Evolutionary conservation across 2,329 filamentous ascomycete genomes (phyloP).

Genomic region (Drechslerella stenobrocha): DNA sequence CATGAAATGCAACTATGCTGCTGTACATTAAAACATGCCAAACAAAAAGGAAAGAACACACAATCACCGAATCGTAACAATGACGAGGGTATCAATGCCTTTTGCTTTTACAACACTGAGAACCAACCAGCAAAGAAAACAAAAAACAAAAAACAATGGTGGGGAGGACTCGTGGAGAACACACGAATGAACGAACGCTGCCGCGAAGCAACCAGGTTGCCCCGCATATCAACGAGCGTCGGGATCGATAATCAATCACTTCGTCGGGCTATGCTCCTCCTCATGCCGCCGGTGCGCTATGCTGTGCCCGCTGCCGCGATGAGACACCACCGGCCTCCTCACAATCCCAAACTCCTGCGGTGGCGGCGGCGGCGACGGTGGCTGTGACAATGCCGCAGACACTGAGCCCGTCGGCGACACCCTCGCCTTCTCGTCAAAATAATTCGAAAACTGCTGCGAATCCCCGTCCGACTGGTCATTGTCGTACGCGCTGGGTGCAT

Average conservation of each 20-base stretch:
- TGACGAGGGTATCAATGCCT: conserved; percentile 47
- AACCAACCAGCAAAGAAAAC: conserved; percentile 4
- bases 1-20: conserved; percentile 10
- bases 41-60: conserved; percentile 16
- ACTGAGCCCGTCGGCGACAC: conserved; percentile 16
- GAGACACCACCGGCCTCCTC: conserved; percentile 24
- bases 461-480: conserved; percentile 23
- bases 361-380: not conserved
- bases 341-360: conserved; percentile 11
- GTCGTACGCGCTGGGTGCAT: conserved; percentile 55
- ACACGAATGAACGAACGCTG: conserved; percentile 6
- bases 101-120: conserved; percentile 28
- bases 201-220: too few species aligned
- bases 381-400: conserved; percentile 1
- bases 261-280: too few species aligned
- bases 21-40: conserved; percentile 9
- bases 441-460: conserved; percentile 13
- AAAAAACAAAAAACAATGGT: conserved; percentile 7
- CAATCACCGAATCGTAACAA: conserved; percentile 2
- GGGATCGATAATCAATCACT: too few species aligned
- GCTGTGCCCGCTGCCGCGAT: conserved; percentile 26
- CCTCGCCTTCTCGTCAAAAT: conserved; percentile 33
- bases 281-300: conserved; percentile 19
- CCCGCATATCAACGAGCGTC: conserved; percentile 5
- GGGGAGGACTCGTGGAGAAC: too few species aligned